Evolutionary conservation across 257 asterid species (phyloP).

Genomic region (Solanum pinnatisectum): DNA sequence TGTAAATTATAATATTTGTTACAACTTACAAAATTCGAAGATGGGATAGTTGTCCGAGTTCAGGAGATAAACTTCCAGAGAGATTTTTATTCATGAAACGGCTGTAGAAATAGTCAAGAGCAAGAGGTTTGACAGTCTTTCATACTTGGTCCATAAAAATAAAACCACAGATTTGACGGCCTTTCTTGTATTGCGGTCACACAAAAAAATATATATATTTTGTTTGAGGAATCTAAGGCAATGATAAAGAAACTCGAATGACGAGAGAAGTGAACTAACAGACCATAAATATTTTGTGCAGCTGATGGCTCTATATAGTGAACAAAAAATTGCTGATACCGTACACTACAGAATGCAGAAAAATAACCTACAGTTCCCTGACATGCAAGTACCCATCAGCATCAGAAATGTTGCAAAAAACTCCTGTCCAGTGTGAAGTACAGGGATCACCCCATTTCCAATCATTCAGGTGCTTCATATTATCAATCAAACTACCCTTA

Average conservation of each 20-base stretch:
- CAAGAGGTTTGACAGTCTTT: background rate
- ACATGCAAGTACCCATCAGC: conserved; percentile 29
- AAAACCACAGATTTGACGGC: background rate
- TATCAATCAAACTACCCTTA: conserved; percentile 17
- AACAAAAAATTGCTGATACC: background rate
- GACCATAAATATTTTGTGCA: background rate
- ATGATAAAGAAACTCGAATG: background rate
- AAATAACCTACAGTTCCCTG: conserved; percentile 28
- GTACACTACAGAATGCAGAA: background rate
- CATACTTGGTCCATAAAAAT: background rate
- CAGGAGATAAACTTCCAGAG: conserved; percentile 37
- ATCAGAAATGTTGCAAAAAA: conserved; percentile 12
- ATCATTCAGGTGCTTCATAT: conserved; percentile 11
- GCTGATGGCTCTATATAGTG: background rate
- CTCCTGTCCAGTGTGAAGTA: conserved; percentile 41
- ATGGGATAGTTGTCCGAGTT: conserved; percentile 33
- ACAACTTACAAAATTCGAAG: conserved; percentile 27
- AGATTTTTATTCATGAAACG: conserved; percentile 33
- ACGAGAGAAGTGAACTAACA: background rate
- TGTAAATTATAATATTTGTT: background rate
- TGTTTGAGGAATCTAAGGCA: background rate
- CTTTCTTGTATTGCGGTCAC: background rate
- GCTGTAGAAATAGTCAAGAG: conserved; percentile 11
- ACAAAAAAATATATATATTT: background rate
- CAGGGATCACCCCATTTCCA: conserved; percentile 42